Conservation (phyloP, 106 monocot species). For the Dendrobium nobile region DNA sequence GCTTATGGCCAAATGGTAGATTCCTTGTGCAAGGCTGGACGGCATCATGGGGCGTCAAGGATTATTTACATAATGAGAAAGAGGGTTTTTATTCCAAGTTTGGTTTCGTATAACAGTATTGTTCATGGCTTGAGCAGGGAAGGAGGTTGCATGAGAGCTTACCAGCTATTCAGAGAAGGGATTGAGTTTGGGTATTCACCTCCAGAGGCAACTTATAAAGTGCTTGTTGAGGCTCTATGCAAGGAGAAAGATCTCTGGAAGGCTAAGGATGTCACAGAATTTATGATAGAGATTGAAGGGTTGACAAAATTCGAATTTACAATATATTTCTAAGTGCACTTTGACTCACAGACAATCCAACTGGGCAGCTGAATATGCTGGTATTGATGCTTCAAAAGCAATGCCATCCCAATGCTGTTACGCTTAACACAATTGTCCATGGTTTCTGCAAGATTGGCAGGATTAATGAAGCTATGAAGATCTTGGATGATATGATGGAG, state of each 20-base stretch:
- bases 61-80: conserved; percentile 85
- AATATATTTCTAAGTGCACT: conserved; percentile 72
- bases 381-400: conserved; percentile 75
- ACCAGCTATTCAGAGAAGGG: conserved; percentile 78
- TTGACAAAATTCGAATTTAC: conserved; percentile 55
- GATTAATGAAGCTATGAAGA: conserved; percentile 59
- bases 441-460: conserved; percentile 75
- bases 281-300: conserved; percentile 39
- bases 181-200: conserved; percentile 52
- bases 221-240: conserved; percentile 69
- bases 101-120: conserved; percentile 81
- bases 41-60: conserved; percentile 68
- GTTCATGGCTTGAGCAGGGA: conserved; percentile 65
- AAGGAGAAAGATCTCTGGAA: conserved; percentile 54
- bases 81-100: conserved; percentile 59
- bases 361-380: conserved; percentile 76
- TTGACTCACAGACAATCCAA: conserved; percentile 44
- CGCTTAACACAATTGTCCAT: conserved; percentile 84
- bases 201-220: conserved; percentile 54
- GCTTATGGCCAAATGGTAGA: conserved; percentile 86
- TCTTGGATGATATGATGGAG: conserved; percentile 68
- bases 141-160: conserved; percentile 71
- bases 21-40: conserved; percentile 54
- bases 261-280: conserved; percentile 60
- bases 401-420: conserved; percentile 66